Evolutionary conservation across 441 rosid species (phyloP).

Genomic region (Populus hybrid): DNA sequence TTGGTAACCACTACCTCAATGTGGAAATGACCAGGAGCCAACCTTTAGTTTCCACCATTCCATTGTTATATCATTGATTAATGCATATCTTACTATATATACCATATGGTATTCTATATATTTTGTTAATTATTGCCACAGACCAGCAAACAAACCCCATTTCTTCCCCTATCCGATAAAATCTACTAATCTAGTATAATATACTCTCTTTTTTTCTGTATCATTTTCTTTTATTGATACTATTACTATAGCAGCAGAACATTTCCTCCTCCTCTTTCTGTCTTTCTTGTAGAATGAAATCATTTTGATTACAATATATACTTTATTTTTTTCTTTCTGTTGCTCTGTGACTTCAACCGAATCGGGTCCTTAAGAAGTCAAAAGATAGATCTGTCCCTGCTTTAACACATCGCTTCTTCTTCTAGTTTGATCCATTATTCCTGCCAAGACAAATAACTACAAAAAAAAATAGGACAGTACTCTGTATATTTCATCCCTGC

Average conservation of each 20-base stretch:
- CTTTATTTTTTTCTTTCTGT: background rate
- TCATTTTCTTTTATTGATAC: background rate
- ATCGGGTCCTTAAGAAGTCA: slow-evolving; percentile 5
- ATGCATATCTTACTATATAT: slow-evolving; percentile 16
- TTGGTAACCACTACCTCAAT: slow-evolving; percentile 33
- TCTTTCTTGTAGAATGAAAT: slow-evolving; percentile 18
- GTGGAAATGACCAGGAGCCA: slow-evolving; percentile 45
- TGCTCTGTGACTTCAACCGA: slow-evolving; percentile 10
- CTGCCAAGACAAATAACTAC: background rate
- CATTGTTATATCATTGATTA: background rate
- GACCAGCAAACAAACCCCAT: slow-evolving; percentile 28
- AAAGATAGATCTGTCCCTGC: slow-evolving; percentile 4
- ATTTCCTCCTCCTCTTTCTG: background rate
- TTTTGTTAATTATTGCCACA: slow-evolving; percentile 13
- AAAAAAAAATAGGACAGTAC: background rate
- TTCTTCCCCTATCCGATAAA: background rate
- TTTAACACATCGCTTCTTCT: background rate
- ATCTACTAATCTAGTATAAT: no score
- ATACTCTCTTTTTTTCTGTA: background rate
- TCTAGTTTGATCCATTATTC: background rate
- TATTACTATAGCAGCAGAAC: background rate
- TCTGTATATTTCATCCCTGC: background rate
- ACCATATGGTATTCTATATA: slow-evolving; percentile 13
- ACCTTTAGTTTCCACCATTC: slow-evolving; percentile 31
- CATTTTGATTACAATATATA: slow-evolving; percentile 14